These are phyloP conservation scores for Leccinum sublutescens DNA, from an alignment of 768 basidiomycete genomes.

Conservation along the genomic window DNA sequence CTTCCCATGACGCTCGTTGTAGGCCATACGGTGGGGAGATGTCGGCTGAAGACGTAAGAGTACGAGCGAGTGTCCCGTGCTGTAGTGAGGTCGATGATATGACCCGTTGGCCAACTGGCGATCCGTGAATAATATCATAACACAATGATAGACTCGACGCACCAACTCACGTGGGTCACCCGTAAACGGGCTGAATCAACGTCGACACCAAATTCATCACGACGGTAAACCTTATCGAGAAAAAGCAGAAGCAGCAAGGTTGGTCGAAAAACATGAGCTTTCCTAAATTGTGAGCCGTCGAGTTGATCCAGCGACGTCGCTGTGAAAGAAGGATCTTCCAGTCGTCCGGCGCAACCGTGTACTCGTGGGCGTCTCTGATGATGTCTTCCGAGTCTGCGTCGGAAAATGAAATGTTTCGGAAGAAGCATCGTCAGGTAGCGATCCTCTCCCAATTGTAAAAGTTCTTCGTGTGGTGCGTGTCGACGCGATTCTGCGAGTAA, in stretches of 20 bases:
- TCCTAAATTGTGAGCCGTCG: constrained; percentile 94
- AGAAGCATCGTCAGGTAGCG: constrained; percentile 95
- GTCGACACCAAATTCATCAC: constrained; percentile 95
- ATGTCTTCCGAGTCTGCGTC: constrained; percentile 89
- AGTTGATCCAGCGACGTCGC: constrained; percentile 99
- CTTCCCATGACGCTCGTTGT: constrained; percentile 90
- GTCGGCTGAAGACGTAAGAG: constrained; percentile 86
- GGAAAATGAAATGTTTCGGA: constrained; percentile 84
- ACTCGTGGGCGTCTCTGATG: constrained; percentile 89
- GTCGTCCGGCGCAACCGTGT: constrained; percentile 93
- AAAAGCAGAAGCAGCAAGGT: constrained; percentile 96
- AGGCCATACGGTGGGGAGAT: constrained; percentile 74
- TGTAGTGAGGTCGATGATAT: constrained; percentile 91
- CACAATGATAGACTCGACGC: background rate
- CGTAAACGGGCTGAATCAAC: constrained; percentile 57
- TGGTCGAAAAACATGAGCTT: constrained; percentile 90
- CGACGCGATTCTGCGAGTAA: constrained; percentile 85
- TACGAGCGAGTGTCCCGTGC: constrained; percentile 93
- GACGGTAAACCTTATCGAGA: constrained; percentile 98
- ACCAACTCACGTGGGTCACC: constrained; percentile 46
- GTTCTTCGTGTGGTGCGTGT: constrained; percentile 99
- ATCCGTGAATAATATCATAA: constrained; percentile 25
- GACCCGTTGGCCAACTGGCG: constrained; percentile 87
- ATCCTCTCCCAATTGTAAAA: constrained; percentile 98
- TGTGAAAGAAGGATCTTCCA: constrained; percentile 94